Conservation (phyloP, 176 grass and related monocot species). For the Phoenix roebelenii region DNA sequence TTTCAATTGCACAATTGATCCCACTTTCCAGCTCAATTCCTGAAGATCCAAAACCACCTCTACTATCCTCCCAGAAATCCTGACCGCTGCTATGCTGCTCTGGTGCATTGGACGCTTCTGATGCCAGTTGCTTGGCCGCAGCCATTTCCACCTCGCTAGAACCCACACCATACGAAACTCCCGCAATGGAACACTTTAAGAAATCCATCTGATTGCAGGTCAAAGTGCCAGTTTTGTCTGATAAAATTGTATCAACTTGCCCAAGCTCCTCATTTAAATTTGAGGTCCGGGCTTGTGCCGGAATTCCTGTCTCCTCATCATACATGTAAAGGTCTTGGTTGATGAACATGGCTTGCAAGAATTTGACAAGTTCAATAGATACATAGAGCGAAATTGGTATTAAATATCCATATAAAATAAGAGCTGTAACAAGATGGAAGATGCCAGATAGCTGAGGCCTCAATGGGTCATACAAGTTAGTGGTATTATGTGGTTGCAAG, state of each 20-base stretch:
- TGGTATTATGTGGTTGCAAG: conserved; percentile 47
- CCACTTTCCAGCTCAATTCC: conserved; percentile 57
- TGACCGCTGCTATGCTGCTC: conserved; percentile 29
- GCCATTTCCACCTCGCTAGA: conserved; percentile 91
- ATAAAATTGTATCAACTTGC: conserved; percentile 87
- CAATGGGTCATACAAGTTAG: conserved; percentile 52
- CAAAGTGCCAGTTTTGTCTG: conserved; percentile 92
- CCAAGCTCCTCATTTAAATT: conserved; percentile 98
- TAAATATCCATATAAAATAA: conserved; percentile 97
- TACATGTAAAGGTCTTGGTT: conserved; percentile 95
- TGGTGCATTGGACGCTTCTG: conserved; percentile 29
- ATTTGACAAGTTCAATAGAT: conserved; percentile 91
- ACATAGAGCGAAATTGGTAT: conserved; percentile 96
- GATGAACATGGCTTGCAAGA: conserved; percentile 89
- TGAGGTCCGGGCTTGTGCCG: conserved; percentile 82
- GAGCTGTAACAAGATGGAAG: conserved; percentile 90
- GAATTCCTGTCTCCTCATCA: conserved; percentile 79
- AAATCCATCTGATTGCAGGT: conserved; percentile 99
- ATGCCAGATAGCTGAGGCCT: conserved; percentile 66
- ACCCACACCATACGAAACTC: conserved; percentile 69
- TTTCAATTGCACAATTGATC: conserved; percentile 37
- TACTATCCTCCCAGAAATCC: conserved; percentile 49
- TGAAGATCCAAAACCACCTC: conserved; percentile 19
- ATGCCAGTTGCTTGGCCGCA: conserved; percentile 77
- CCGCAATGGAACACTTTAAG: conserved; percentile 91